These are phyloP conservation scores for Lachnellula cervina DNA, from an alignment of 2,329 filamentous ascomycete genomes.

Conservation along the genomic window DNA sequence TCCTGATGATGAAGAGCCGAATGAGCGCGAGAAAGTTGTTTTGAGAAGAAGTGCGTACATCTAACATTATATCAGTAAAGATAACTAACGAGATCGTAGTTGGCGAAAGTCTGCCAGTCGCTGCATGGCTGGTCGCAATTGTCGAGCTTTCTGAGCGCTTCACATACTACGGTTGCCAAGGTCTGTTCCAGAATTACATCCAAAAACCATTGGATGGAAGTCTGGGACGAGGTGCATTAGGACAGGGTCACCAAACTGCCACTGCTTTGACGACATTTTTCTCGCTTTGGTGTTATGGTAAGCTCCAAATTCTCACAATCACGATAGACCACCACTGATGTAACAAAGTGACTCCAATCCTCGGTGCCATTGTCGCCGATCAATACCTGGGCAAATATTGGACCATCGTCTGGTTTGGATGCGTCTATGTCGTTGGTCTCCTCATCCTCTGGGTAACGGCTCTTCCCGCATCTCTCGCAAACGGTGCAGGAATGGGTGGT, in stretches of 20 bases:
- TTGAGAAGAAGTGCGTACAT: constrained; percentile 12
- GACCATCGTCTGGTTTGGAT: constrained; percentile 49
- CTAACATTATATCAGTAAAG: not conserved
- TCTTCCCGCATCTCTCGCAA: constrained; percentile 41
- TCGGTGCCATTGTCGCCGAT: constrained; percentile 45
- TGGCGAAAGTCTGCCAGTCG: constrained; percentile 11
- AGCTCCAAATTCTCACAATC: constrained; percentile 7
- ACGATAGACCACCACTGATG: not conserved
- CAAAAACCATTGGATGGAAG: constrained; percentile 36
- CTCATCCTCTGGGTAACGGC: constrained; percentile 50
- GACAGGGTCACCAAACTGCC: constrained; percentile 49
- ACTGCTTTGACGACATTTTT: constrained; percentile 53
- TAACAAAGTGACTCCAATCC: constrained; percentile 29
- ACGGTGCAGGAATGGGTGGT: constrained; percentile 43
- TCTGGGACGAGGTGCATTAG: constrained; percentile 42
- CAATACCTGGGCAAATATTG: constrained; percentile 57
- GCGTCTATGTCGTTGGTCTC: constrained; percentile 47
- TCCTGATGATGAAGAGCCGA: constrained; percentile 16
- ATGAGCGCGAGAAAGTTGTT: constrained; percentile 10
- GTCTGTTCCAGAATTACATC: constrained; percentile 59
- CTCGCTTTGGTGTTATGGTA: constrained; percentile 45
- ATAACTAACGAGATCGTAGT: not conserved
- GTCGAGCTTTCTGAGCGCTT: constrained; percentile 61
- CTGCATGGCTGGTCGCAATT: constrained; percentile 46
- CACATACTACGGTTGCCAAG: constrained; percentile 59